Percentiles rank a stretch among this genome's conserved stretches.
Evolutionary conservation across 179 eudicot species (phyloP).

Genomic region (Drosera spatulata): DNA sequence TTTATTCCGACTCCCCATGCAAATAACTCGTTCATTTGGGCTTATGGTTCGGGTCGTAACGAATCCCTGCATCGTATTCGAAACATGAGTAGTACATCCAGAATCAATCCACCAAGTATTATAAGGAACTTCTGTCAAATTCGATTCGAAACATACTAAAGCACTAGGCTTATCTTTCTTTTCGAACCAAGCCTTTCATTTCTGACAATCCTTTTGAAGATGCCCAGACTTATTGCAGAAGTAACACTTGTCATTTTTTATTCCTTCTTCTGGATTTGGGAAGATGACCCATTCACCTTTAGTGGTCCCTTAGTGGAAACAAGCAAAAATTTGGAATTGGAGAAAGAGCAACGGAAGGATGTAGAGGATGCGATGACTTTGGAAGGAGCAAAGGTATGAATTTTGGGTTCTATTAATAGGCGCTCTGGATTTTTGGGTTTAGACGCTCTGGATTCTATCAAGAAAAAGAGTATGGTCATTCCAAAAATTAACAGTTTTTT

Average conservation of each 20-base stretch:
- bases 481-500: too few species aligned
- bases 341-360: too few species aligned
- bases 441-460: too few species aligned
- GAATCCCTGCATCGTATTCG: not conserved
- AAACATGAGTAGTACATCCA: not conserved
- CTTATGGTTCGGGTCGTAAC: not conserved
- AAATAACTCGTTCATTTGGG: not conserved
- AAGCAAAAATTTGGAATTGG: too few species aligned
- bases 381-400: too few species aligned
- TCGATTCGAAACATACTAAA: slow-evolving; percentile 3
- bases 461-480: too few species aligned
- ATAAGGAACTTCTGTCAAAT: not conserved
- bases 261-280: not conserved
- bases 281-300: not conserved
- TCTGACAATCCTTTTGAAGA: not conserved
- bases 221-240: not conserved
- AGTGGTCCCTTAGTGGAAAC: not conserved
- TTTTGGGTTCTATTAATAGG: too few species aligned
- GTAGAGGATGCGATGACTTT: too few species aligned
- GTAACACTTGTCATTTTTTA: not conserved
- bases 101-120: not conserved
- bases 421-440: too few species aligned
- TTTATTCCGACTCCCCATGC: not conserved
- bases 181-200: slow-evolving; percentile 1
- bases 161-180: not conserved